Conservation (phyloP, 495 filamentous ascomycete species). For the Sporormia fimetaria region DNA sequence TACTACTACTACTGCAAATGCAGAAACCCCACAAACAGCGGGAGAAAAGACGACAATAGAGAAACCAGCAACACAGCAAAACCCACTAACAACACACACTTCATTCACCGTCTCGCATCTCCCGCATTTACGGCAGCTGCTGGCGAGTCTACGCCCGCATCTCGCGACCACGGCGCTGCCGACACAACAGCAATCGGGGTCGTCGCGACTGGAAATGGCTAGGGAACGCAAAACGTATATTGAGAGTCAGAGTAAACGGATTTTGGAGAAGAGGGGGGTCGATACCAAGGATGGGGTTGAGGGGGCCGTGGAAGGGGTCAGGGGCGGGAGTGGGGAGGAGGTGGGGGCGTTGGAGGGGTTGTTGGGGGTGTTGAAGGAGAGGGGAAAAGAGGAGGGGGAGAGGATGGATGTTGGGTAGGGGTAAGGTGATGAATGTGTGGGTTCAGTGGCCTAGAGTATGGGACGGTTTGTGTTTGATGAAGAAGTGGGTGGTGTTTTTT, state of each 20-base stretch:
- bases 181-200: constrained; percentile 8
- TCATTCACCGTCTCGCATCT: constrained; percentile 74
- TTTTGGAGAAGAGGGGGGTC: constrained; percentile 29
- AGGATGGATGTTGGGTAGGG: constrained; percentile 1
- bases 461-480: no score
- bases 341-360: constrained; percentile 31
- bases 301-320: constrained; percentile 16
- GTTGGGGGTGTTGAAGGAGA: constrained; percentile 16
- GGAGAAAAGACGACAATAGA: background rate
- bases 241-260: constrained; percentile 29
- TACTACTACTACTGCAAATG: background rate
- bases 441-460: no score
- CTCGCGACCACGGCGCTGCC: constrained; percentile 25
- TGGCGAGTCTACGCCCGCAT: constrained; percentile 47
- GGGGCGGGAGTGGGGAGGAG: constrained; percentile 29
- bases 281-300: constrained; percentile 21
- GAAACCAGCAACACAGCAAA: background rate
- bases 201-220: constrained; percentile 14
- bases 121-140: constrained; percentile 57
- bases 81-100: constrained; percentile 59
- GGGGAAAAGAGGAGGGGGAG: constrained; percentile 10
- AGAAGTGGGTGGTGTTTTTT: no score
- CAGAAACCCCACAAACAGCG: background rate
- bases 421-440: no score
- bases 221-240: constrained; percentile 30